A percentile compares a stretch with the other conserved stretches of the same genome.
These are phyloP conservation scores for Albugo laibachii DNA, from an alignment of 352 stramenopile genomes.

Conservation along the genomic window DNA sequence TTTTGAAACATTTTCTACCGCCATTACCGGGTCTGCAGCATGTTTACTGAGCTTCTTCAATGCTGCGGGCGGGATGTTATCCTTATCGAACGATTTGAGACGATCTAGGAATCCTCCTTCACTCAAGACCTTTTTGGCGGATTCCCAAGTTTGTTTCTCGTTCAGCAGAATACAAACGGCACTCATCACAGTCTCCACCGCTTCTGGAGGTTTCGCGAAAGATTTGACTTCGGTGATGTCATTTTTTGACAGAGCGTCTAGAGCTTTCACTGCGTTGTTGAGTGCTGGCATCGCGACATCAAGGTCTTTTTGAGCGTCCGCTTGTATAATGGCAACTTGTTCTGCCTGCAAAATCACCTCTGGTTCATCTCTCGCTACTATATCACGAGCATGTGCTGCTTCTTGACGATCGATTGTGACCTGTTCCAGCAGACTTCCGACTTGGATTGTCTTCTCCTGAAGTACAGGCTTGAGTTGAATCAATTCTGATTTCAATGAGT, in stretches of 20 bases:
- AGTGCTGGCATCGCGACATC: conserved; percentile 85
- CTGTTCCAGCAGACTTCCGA: conserved; percentile 81
- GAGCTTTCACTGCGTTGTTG: conserved; percentile 73
- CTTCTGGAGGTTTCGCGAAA: conserved; percentile 83
- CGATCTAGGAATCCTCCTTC: conserved; percentile 80
- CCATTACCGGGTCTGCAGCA: conserved; percentile 68
- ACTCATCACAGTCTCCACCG: conserved; percentile 88
- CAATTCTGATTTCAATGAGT: conserved; percentile 82
- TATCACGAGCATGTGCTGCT: conserved; percentile 67
- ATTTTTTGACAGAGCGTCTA: conserved; percentile 82
- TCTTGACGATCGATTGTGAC: conserved; percentile 87
- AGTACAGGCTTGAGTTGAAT: conserved; percentile 84
- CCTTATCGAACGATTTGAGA: conserved; percentile 86
- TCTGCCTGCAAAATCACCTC: conserved; percentile 80
- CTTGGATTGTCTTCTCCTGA: conserved; percentile 77
- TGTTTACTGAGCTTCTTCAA: conserved; percentile 83
- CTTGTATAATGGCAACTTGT: conserved; percentile 81
- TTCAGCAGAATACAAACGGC: conserved; percentile 86
- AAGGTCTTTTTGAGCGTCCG: conserved; percentile 84
- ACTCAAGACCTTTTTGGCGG: conserved; percentile 80
- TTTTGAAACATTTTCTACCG: conserved; percentile 81
- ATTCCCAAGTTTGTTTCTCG: conserved; percentile 85
- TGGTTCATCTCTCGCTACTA: conserved; percentile 82
- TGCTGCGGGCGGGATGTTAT: conserved; percentile 78
- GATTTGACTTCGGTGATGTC: conserved; percentile 90